phyloP scores from a whole-genome alignment of 345 rosid genomes.

The Rhodomyrtus tomentosa region DNA sequence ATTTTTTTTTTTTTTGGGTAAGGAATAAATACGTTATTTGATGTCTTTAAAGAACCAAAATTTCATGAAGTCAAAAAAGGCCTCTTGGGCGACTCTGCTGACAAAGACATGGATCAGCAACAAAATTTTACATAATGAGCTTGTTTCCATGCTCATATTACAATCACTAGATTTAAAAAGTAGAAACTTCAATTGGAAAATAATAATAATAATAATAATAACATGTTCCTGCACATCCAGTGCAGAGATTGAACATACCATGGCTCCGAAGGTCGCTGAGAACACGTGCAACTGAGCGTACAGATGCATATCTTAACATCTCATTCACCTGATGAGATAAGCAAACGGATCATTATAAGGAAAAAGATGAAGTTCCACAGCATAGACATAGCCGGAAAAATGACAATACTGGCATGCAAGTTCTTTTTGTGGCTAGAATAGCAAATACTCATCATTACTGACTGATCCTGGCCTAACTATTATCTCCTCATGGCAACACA shows the following conservation, averaged over 20 bases:
- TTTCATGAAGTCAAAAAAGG: neutral
- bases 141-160: neutral
- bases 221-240: neutral
- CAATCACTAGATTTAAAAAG: neutral
- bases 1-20: no score
- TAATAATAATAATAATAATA: neutral
- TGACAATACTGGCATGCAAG: neutral
- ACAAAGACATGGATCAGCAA: neutral
- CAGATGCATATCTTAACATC: slow-evolving; percentile 57
- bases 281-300: slow-evolving; percentile 46
- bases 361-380: neutral
- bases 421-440: neutral
- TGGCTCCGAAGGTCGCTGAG: slow-evolving; percentile 68
- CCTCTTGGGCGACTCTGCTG: neutral
- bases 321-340: slow-evolving; percentile 45
- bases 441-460: neutral
- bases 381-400: neutral
- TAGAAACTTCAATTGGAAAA: neutral
- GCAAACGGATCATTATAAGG: neutral
- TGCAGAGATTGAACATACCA: slow-evolving; percentile 22
- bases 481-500: neutral
- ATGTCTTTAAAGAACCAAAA: neutral
- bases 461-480: neutral
- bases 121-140: neutral
- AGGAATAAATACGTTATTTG: neutral